A percentile compares a stretch with the other conserved stretches of the same genome.
Conservation (phyloP, 2,329 filamentous ascomycete species). For the Fusarium udum region DNA sequence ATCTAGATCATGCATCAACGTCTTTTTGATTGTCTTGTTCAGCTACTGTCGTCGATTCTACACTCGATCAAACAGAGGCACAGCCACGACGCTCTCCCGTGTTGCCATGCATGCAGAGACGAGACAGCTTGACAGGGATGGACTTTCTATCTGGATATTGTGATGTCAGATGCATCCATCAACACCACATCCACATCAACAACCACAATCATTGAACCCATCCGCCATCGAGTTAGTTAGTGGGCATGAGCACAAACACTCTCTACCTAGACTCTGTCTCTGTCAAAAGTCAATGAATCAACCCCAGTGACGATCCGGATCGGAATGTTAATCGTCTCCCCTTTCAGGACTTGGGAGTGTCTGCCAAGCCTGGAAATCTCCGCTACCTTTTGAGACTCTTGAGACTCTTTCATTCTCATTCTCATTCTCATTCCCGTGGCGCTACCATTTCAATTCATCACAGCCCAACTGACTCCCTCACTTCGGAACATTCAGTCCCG, state of each 20-base stretch:
- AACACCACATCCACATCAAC: neutral
- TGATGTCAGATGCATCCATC: slow-evolving; percentile 33
- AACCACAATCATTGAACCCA: neutral
- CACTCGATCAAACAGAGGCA: slow-evolving; percentile 12
- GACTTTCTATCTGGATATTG: neutral
- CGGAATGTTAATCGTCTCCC: slow-evolving; percentile 33
- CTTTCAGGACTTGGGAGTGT: neutral
- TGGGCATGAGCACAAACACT: neutral
- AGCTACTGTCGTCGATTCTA: slow-evolving; percentile 22
- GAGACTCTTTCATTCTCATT: slow-evolving; percentile 10
- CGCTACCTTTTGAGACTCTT: neutral
- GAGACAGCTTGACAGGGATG: slow-evolving; percentile 34
- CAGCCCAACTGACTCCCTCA: slow-evolving; percentile 7
- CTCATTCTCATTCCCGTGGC: slow-evolving; percentile 18
- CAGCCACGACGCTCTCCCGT: slow-evolving; percentile 29
- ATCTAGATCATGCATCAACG: slow-evolving; percentile 10
- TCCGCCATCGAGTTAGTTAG: neutral
- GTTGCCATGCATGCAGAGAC: slow-evolving; percentile 10
- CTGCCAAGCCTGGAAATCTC: slow-evolving; percentile 20
- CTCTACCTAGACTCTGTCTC: neutral
- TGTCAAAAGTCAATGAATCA: slow-evolving; percentile 25
- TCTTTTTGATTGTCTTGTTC: slow-evolving; percentile 6
- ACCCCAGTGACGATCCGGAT: slow-evolving; percentile 29
- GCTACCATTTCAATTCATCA: slow-evolving; percentile 12
- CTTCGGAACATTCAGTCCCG: slow-evolving; percentile 15